Percentiles rank a stretch among this genome's conserved stretches.
Evolutionary conservation across 2,329 filamentous ascomycete species (phyloP).

Genomic region (Curvularia verruculosa): DNA sequence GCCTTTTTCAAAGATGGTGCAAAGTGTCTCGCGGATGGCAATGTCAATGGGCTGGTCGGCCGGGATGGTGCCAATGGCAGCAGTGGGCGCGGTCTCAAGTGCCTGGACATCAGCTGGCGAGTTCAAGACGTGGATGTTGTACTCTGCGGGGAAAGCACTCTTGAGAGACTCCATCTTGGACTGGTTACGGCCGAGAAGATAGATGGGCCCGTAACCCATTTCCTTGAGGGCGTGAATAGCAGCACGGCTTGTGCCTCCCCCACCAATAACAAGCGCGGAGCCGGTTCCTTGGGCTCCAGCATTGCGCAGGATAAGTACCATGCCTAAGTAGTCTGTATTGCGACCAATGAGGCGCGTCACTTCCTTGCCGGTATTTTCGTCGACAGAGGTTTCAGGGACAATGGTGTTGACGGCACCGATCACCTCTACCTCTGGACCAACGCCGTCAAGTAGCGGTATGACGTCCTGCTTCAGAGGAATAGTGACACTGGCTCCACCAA

Average conservation of each 20-base stretch:
- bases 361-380: constrained; percentile 50
- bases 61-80: constrained; percentile 89
- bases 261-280: constrained; percentile 82
- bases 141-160: constrained; percentile 73
- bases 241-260: constrained; percentile 88
- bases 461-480: constrained; percentile 94
- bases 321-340: constrained; percentile 96
- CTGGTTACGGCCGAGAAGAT: constrained; percentile 79
- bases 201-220: constrained; percentile 85
- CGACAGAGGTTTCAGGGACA: constrained; percentile 61
- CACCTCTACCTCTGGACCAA: constrained; percentile 76
- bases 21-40: constrained; percentile 69
- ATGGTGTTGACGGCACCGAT: constrained; percentile 98
- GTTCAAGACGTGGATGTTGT: constrained; percentile 65
- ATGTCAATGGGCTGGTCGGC: constrained; percentile 83
- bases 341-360: constrained; percentile 71
- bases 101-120: constrained; percentile 58
- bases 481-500: constrained; percentile 93
- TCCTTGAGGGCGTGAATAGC: constrained; percentile 86
- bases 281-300: constrained; percentile 59
- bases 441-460: constrained; percentile 77
- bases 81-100: constrained; percentile 61
- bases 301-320: constrained; percentile 77
- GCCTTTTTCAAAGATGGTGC: constrained; percentile 55
- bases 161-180: constrained; percentile 71